phyloP scores from a whole-genome alignment of 2,329 filamentous ascomycete species.

The Microsporum canis region DNA sequence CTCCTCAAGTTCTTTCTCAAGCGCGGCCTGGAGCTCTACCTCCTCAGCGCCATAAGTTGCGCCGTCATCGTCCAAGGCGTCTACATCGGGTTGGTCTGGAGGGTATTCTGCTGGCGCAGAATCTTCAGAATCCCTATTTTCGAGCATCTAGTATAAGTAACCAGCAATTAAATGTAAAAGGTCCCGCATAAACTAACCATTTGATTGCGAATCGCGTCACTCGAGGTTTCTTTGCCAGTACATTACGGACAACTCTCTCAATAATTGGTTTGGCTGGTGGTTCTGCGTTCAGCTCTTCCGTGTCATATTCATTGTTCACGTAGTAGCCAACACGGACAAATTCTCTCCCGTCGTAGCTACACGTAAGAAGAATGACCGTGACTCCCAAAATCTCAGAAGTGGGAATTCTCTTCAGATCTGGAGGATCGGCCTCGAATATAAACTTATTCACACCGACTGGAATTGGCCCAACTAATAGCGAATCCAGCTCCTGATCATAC shows the following conservation, averaged over 20 bases:
- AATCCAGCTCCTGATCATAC: constrained; percentile 97
- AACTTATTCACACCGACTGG: constrained; percentile 98
- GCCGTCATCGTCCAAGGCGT: constrained; percentile 68
- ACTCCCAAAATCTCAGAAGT: constrained; percentile 93
- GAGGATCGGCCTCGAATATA: constrained; percentile 88
- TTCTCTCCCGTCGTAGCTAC: constrained; percentile 90
- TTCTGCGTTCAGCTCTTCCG: constrained; percentile 75
- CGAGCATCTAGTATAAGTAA: constrained; percentile 13
- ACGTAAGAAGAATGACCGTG: constrained; percentile 91
- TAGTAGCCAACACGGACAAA: constrained; percentile 99
- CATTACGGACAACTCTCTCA: constrained; percentile 82
- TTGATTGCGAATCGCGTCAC: constrained; percentile 98
- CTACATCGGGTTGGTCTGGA: constrained; percentile 93
- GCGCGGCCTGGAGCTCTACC: constrained; percentile 58
- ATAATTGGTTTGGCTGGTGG: constrained; percentile 86
- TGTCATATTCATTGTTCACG: constrained; percentile 98
- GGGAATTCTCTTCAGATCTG: constrained; percentile 80
- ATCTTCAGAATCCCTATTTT: constrained; percentile 82
- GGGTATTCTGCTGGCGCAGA: constrained; percentile 92
- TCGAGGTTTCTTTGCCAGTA: constrained; percentile 91
- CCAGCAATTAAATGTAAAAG: not conserved
- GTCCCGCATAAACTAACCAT: constrained; percentile 52
- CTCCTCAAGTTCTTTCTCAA: constrained; percentile 41
- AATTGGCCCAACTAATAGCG: constrained; percentile 91
- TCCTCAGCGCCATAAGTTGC: constrained; percentile 87